These are phyloP conservation scores for Aciculosporium take DNA, from an alignment of 2,329 filamentous ascomycete species.

Conservation along the genomic window DNA sequence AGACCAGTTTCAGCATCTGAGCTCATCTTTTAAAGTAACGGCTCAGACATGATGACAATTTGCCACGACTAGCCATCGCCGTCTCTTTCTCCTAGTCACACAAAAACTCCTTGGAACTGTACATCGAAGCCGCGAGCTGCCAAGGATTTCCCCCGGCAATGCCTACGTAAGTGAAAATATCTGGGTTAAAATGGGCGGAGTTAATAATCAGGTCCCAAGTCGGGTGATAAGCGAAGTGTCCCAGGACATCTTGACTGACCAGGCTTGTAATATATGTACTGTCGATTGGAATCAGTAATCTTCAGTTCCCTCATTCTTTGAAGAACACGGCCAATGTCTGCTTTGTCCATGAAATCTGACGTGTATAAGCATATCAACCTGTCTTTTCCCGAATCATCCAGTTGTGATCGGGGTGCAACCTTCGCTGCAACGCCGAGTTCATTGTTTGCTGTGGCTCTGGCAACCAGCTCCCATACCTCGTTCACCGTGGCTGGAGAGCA, in stretches of 20 bases:
- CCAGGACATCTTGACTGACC: slow-evolving; percentile 29
- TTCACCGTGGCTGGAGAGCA: slow-evolving; percentile 39
- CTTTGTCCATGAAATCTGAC: slow-evolving; percentile 52
- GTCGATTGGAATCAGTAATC: slow-evolving; percentile 33
- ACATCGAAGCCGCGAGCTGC: slow-evolving; percentile 45
- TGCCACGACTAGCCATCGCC: not conserved
- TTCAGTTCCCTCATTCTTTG: slow-evolving; percentile 45
- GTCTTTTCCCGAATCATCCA: slow-evolving; percentile 23
- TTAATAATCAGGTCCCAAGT: not conserved
- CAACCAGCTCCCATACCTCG: slow-evolving; percentile 51
- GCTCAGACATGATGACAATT: not conserved
- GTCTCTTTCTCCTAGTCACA: not conserved
- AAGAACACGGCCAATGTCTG: slow-evolving; percentile 57
- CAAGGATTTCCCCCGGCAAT: slow-evolving; percentile 47
- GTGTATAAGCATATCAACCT: slow-evolving; percentile 69
- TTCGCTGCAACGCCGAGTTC: slow-evolving; percentile 62
- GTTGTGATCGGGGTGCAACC: slow-evolving; percentile 42
- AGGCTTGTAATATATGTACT: slow-evolving; percentile 63
- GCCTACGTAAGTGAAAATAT: slow-evolving; percentile 54
- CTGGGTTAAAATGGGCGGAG: slow-evolving; percentile 20
- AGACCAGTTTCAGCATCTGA: not conserved
- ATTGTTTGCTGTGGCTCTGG: slow-evolving; percentile 50
- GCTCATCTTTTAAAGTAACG: not conserved
- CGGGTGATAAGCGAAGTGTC: no score
- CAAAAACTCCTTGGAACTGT: slow-evolving; percentile 24